A percentile compares a stretch with the other conserved stretches of the same genome.
These are phyloP conservation scores for Aspergillus thermomutatus DNA, from an alignment of 2,329 filamentous ascomycete genomes.

Conservation along the genomic window DNA sequence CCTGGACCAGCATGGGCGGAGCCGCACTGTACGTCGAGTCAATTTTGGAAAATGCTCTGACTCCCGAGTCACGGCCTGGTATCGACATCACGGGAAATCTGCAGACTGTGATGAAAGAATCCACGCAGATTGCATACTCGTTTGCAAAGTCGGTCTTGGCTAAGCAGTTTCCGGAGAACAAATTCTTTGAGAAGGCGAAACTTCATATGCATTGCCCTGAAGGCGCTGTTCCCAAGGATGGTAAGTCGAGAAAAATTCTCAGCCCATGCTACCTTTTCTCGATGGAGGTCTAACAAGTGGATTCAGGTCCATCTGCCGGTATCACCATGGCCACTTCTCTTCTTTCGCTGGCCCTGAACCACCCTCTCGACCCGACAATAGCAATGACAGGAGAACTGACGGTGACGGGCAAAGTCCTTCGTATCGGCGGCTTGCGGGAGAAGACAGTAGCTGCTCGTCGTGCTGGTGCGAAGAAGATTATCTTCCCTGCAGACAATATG, in stretches of 20 bases:
- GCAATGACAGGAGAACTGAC: conserved; percentile 99
- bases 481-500: conserved; percentile 93
- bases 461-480: conserved; percentile 86
- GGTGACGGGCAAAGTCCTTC: conserved; percentile 90
- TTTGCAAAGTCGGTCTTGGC: conserved; percentile 90
- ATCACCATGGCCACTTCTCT: conserved; percentile 98
- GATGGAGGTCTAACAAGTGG: conserved; percentile 9
- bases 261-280: background rate
- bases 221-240: conserved; percentile 93
- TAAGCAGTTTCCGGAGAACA: conserved; percentile 79
- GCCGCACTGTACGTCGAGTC: conserved; percentile 96
- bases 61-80: conserved; percentile 68
- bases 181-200: conserved; percentile 93
- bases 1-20: conserved; percentile 96
- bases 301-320: conserved; percentile 70
- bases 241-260: conserved; percentile 30
- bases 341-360: conserved; percentile 77
- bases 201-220: conserved; percentile 96
- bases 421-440: conserved; percentile 90
- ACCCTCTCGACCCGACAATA: conserved; percentile 75
- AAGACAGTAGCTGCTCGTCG: conserved; percentile 95
- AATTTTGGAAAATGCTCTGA: conserved; percentile 81
- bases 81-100: conserved; percentile 93
- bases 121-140: conserved; percentile 89
- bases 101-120: conserved; percentile 97